Conservation (phyloP, 1,284 basidiomycete genomes). For the Tilletia indica region DNA sequence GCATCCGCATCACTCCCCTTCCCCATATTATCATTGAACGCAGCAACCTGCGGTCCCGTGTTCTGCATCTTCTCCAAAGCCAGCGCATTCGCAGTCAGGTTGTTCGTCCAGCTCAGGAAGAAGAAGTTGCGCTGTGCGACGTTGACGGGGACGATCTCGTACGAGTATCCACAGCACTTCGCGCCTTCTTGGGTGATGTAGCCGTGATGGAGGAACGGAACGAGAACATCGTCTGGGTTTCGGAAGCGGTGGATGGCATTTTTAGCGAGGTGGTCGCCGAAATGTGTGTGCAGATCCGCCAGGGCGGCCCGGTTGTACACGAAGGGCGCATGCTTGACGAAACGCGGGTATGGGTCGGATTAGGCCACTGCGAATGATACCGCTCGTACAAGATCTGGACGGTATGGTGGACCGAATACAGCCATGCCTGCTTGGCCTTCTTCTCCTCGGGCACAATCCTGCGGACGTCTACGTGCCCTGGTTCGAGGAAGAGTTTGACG, state of each 20-base stretch:
- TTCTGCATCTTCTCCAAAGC: background rate
- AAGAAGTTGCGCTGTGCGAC: constrained; percentile 1
- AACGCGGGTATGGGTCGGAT: constrained; percentile 6
- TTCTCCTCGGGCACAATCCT: background rate
- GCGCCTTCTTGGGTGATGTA: constrained; percentile 18
- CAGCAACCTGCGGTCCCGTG: constrained; percentile 1
- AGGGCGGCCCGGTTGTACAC: constrained; percentile 13
- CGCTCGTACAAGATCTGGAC: constrained; percentile 9
- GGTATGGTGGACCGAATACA: constrained; percentile 15
- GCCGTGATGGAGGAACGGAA: constrained; percentile 18
- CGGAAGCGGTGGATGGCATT: constrained; percentile 18
- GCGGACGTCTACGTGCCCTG: background rate
- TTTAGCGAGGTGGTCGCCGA: constrained; percentile 1
- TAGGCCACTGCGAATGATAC: constrained; percentile 7
- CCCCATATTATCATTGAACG: constrained; percentile 17
- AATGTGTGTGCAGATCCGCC: constrained; percentile 3
- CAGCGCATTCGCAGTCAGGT: constrained; percentile 9
- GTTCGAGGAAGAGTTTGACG: constrained; percentile 20
- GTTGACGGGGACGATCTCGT: constrained; percentile 5
- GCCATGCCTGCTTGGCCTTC: constrained; percentile 14
- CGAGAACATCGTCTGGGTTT: constrained; percentile 18
- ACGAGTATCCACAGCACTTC: background rate
- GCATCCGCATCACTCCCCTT: background rate
- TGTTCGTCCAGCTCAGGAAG: constrained; percentile 19
- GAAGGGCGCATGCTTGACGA: constrained; percentile 22